Base-by-base conservation (phyloP, 163 green algal species). In the Smithsoniella earleae region DNA sequence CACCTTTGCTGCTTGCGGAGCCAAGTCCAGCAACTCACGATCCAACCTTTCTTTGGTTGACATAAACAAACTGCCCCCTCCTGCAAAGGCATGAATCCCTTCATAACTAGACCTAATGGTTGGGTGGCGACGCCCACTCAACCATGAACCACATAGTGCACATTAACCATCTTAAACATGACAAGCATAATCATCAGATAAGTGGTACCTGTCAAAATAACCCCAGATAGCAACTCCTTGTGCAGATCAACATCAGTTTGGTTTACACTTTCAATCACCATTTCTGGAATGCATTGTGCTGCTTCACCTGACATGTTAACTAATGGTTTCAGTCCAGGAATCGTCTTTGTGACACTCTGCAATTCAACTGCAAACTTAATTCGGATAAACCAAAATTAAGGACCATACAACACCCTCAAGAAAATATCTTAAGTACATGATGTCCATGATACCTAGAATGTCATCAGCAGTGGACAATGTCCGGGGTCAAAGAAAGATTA, bases 171-270 rank as follows among this genome's bases (percentile, higher is more conserved):
- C 40, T 22, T 22, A 49, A 49, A 49, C 40, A 49, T 49, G 10
- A 13, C 40, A 49, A 49, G 13, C 8, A 78, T 4, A 40, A 4
- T 54, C 25, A 75, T 73, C 5, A 76, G 66, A 36, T 36, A 75
- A 76, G 40, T 49, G 10, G 40, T 13, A 86, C 89, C 87, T 49
- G 86, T 82, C 2, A 97, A 80, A 25, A 96, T 75, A 6, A 95
- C 77, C 5, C 85, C 79, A 74, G 62, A 82, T 81, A 91, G 97
- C 44, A 97, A 82, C 30, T 98, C 93, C 52, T 90, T 88, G 25
- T 92, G 83, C 34, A 95, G 77, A 74, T 98, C 93, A 40, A 94
- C 86, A 64, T 98, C 93, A 31, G 87, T 92, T 62, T 86, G 85
- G 73, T 83, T 83, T 64, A 98, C 88, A 54, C 62, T 79, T 4